Conservation (phyloP, 2,329 filamentous ascomycete genomes). For the Alternaria conjuncta region DNA sequence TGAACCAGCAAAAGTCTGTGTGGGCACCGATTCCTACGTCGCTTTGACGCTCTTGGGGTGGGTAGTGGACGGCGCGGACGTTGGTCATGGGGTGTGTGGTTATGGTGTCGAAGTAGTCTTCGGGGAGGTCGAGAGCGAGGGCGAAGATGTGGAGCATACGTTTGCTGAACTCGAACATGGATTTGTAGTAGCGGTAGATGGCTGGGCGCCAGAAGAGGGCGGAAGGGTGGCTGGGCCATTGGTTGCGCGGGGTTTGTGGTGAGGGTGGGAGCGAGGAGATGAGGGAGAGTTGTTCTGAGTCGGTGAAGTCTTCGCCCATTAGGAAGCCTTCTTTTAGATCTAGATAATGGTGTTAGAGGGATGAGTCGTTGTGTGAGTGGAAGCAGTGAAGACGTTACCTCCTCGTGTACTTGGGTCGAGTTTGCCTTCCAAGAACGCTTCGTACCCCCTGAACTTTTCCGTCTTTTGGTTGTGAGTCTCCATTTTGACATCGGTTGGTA, state of each 20-base stretch:
- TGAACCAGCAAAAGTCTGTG: conserved; percentile 54
- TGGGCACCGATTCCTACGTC: conserved; percentile 52
- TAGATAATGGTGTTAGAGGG: conserved; percentile 7
- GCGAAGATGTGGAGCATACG: conserved; percentile 47
- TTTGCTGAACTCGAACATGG: conserved; percentile 39
- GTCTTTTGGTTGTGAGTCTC: conserved; percentile 46
- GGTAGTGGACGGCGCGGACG: conserved; percentile 52
- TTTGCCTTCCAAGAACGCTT: conserved; percentile 46
- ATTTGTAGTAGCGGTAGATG: conserved; percentile 40
- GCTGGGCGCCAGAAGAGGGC: conserved; percentile 39
- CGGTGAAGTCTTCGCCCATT: conserved; percentile 45
- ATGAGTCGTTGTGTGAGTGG: not conserved
- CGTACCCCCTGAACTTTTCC: conserved; percentile 44
- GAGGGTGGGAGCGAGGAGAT: conserved; percentile 20
- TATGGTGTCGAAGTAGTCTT: conserved; percentile 47
- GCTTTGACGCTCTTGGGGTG: conserved; percentile 39
- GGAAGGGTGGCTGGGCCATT: conserved; percentile 39
- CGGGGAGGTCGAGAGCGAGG: conserved; percentile 50
- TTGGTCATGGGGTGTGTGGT: conserved; percentile 53
- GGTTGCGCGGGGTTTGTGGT: conserved; percentile 32
- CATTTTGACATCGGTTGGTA: conserved; percentile 45
- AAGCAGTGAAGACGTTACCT: conserved; percentile 19
- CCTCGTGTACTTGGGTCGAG: conserved; percentile 45
- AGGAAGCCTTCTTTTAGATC: conserved; percentile 47
- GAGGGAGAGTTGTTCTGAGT: conserved; percentile 38